Conservation (phyloP, 2,329 filamentous ascomycete species). For the Fusarium bactridioides region DNA sequence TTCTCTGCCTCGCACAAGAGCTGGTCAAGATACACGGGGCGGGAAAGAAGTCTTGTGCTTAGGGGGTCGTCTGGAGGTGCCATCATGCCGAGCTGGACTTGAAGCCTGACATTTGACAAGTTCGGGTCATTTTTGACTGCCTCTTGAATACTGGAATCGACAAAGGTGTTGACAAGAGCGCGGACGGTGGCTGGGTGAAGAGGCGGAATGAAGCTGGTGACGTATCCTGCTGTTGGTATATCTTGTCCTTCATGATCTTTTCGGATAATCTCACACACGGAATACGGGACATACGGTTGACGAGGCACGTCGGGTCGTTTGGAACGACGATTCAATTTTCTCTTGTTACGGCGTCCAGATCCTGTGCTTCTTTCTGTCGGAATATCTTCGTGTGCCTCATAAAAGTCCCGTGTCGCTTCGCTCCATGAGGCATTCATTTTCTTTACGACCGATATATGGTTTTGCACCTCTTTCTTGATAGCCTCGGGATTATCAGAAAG, state of each 20-base stretch:
- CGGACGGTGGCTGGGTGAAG: neutral
- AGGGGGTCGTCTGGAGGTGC: neutral
- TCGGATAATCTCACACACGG: neutral
- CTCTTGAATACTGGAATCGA: neutral
- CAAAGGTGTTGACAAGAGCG: neutral
- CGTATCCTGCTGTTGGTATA: neutral
- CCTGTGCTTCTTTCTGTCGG: neutral
- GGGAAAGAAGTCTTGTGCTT: neutral
- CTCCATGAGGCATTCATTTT: neutral
- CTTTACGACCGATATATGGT: neutral
- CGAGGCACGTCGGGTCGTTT: too few species aligned
- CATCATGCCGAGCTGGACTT: conserved; percentile 8
- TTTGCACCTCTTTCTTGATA: neutral
- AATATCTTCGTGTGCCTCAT: neutral
- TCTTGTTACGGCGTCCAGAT: neutral
- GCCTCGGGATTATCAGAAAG: neutral
- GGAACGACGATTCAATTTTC: neutral
- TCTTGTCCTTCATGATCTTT: neutral
- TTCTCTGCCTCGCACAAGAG: conserved; percentile 2
- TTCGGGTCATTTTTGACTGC: neutral
- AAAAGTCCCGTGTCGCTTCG: neutral
- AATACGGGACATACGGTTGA: neutral
- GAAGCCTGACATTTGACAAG: conserved; percentile 10
- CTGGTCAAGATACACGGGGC: conserved; percentile 37
- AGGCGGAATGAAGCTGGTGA: conserved; percentile 1